Evolutionary conservation across 345 rosid species (phyloP).

Genomic region (Raphanus sativus): DNA sequence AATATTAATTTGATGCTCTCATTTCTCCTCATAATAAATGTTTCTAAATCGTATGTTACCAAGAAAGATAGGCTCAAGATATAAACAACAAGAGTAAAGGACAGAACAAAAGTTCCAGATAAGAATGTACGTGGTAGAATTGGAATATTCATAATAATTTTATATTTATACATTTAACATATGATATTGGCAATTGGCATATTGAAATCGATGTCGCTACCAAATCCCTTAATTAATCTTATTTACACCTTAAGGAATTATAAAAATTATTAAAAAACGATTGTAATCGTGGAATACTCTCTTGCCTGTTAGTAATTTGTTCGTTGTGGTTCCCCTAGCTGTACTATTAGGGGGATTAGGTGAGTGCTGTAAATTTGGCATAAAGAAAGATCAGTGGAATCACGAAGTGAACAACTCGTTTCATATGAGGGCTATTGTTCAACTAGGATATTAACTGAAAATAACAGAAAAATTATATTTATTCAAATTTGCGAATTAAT

Average conservation of each 20-base stretch:
- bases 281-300: slow-evolving; percentile 12
- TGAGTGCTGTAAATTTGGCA: background rate
- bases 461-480: background rate
- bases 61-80: slow-evolving; percentile 17
- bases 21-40: background rate
- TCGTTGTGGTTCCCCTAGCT: slow-evolving; percentile 15
- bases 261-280: background rate
- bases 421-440: slow-evolving; percentile 3
- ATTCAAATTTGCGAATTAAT: background rate
- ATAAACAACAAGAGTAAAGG: slow-evolving; percentile 26
- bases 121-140: slow-evolving; percentile 6
- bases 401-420: background rate
- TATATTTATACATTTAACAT: background rate
- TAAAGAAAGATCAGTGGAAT: background rate
- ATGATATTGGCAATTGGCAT: background rate
- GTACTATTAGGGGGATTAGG: slow-evolving; percentile 30
- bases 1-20: background rate
- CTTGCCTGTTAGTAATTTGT: slow-evolving; percentile 22
- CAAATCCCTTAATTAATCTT: slow-evolving; percentile 15
- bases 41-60: slow-evolving; percentile 3
- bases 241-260: background rate
- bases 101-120: background rate
- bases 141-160: background rate
- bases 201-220: slow-evolving; percentile 3
- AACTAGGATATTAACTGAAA: background rate